These are phyloP conservation scores for Colletotrichum zoysiae DNA, from an alignment of 2,329 filamentous ascomycete species.

Conservation along the genomic window DNA sequence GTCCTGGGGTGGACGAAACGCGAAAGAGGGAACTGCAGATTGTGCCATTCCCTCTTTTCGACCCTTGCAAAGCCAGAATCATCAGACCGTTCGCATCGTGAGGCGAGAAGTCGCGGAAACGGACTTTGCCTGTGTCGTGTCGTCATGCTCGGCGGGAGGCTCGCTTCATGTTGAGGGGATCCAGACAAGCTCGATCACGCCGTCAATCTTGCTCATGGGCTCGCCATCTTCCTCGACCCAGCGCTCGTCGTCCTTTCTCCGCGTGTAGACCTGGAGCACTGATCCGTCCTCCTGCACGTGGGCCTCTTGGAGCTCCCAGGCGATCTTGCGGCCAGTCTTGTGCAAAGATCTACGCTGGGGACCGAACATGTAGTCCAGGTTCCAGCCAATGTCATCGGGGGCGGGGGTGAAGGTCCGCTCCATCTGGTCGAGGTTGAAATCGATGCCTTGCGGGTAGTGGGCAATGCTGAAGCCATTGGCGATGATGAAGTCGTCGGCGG, in stretches of 20 bases:
- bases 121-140: constrained; percentile 27
- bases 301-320: constrained; percentile 67
- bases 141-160: constrained; percentile 30
- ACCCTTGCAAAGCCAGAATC: constrained; percentile 21
- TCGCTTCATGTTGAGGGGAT: constrained; percentile 52
- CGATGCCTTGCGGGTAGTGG: constrained; percentile 65
- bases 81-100: constrained; percentile 29
- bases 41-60: constrained; percentile 7
- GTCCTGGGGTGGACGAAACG: constrained; percentile 17
- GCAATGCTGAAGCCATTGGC: constrained; percentile 72
- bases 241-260: constrained; percentile 64
- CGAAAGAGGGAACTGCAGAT: constrained; percentile 9
- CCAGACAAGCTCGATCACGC: constrained; percentile 70
- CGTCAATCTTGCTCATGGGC: constrained; percentile 66
- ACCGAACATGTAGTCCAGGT: constrained; percentile 64
- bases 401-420: constrained; percentile 66
- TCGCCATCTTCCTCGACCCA: constrained; percentile 62
- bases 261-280: constrained; percentile 66
- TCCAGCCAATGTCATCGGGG: constrained; percentile 63
- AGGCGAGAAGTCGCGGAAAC: constrained; percentile 4
- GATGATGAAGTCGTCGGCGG: constrained; percentile 65
- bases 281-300: constrained; percentile 61
- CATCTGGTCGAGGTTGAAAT: constrained; percentile 62
- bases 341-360: constrained; percentile 62
- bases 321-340: constrained; percentile 64